phyloP scores from a whole-genome alignment of 2,329 filamentous ascomycete genomes.

The Nothomitra cinnamomea region DNA sequence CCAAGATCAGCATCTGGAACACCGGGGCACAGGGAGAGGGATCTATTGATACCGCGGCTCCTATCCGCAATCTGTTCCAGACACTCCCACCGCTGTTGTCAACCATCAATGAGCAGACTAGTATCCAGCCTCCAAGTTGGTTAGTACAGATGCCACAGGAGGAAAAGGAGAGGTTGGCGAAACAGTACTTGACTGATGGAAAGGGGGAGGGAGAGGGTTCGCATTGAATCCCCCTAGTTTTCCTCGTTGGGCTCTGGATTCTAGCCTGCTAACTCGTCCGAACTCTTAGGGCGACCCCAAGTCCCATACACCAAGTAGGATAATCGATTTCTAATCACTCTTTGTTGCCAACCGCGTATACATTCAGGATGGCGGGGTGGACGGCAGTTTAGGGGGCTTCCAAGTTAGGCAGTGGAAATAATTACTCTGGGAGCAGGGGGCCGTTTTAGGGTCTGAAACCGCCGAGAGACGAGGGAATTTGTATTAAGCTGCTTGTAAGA shows the following conservation, averaged over 20 bases:
- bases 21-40: conserved; percentile 34
- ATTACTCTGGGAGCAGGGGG: too few species aligned
- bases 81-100: conserved; percentile 65
- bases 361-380: too few species aligned
- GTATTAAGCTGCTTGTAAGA: too few species aligned
- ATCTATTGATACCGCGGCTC: conserved; percentile 35
- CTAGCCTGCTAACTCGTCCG: not conserved
- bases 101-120: conserved; percentile 80
- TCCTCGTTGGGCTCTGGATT: too few species aligned
- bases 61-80: conserved; percentile 71
- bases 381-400: too few species aligned
- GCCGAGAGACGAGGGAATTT: too few species aligned
- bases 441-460: too few species aligned
- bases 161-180: not conserved
- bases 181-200: not conserved
- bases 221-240: not conserved
- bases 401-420: too few species aligned
- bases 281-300: too few species aligned
- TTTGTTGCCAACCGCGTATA: too few species aligned
- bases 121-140: conserved; percentile 66
- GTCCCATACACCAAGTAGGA: too few species aligned
- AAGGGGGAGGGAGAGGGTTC: not conserved
- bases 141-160: conserved; percentile 33
- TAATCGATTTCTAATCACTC: too few species aligned
- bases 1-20: conserved; percentile 86